Percentiles rank a stretch among this genome's conserved stretches.
Conservation (phyloP, 2,329 filamentous ascomycete species). For the Scortechinia acanthostroma region DNA sequence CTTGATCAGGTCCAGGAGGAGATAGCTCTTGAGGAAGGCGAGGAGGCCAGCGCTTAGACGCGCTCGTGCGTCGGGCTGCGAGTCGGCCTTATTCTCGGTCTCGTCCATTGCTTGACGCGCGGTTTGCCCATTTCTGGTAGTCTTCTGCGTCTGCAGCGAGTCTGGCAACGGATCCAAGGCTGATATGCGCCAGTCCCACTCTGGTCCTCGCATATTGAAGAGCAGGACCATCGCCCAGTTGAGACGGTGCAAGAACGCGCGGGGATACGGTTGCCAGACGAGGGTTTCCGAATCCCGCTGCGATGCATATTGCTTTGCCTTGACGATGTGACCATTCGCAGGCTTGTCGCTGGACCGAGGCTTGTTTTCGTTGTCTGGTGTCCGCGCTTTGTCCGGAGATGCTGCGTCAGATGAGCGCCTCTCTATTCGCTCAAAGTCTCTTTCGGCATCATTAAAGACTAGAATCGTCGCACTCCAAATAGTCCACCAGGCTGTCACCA, state of each 20-base stretch:
- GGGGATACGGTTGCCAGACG: not conserved
- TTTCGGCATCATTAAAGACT: not conserved
- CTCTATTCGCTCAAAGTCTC: not conserved
- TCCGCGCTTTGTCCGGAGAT: not conserved
- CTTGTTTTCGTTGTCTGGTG: too few species aligned
- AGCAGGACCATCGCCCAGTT: not conserved
- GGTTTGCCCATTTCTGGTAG: not conserved
- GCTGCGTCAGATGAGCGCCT: not conserved
- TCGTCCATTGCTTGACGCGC: not conserved
- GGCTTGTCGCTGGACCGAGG: too few species aligned
- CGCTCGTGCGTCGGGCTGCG: not conserved
- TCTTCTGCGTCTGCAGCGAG: not conserved
- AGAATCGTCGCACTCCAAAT: not conserved
- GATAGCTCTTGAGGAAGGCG: conserved; percentile 33
- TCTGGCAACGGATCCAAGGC: not conserved
- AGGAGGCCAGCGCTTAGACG: conserved; percentile 8
- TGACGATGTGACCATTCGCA: too few species aligned
- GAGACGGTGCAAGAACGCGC: not conserved
- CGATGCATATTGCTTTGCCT: too few species aligned
- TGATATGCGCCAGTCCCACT: not conserved
- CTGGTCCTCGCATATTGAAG: not conserved
- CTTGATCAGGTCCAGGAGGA: conserved; percentile 45
- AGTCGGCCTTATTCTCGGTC: not conserved
- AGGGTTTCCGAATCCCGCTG: too few species aligned
- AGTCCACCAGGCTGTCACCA: not conserved